Conservation (phyloP, 306 rosid genomes). For the Trifolium fragiferum region DNA sequence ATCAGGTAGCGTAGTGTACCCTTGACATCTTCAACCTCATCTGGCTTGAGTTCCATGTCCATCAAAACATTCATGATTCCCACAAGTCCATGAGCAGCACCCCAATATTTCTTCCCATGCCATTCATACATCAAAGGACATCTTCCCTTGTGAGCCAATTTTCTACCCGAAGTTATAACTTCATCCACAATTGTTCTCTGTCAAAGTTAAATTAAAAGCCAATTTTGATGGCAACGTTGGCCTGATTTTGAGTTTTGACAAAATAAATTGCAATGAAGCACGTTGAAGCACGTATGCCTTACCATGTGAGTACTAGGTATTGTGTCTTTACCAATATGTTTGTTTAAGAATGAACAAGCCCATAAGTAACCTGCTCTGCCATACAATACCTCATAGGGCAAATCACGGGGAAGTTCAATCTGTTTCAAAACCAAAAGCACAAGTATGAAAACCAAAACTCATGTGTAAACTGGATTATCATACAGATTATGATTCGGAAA, state of each 20-base stretch:
- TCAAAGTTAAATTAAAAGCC: constrained; percentile 38
- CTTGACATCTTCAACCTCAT: constrained; percentile 82
- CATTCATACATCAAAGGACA: constrained; percentile 86
- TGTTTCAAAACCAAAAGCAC: constrained; percentile 45
- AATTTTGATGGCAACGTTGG: constrained; percentile 15
- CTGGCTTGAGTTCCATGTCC: constrained; percentile 78
- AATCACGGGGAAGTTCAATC: constrained; percentile 68
- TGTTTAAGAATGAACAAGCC: constrained; percentile 84
- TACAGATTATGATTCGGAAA: constrained; percentile 1
- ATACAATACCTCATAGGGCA: constrained; percentile 76
- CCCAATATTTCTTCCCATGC: constrained; percentile 97
- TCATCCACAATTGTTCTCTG: constrained; percentile 76
- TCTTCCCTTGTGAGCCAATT: constrained; percentile 59
- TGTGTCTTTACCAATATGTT: constrained; percentile 63
- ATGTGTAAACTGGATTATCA: constrained; percentile 27
- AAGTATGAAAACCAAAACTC: constrained; percentile 4
- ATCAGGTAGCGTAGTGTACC: constrained; percentile 70
- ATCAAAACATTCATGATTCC: constrained; percentile 84
- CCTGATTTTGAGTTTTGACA: constrained; percentile 9
- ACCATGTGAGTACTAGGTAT: constrained; percentile 58
- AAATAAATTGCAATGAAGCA: constrained; percentile 27
- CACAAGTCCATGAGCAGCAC: constrained; percentile 93
- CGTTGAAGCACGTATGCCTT: constrained; percentile 30
- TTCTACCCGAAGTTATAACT: constrained; percentile 66
- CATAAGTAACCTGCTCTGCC: constrained; percentile 82